Percentiles rank a stretch among this genome's conserved stretches.
These are phyloP conservation scores for Paecilomyces niveus DNA, from an alignment of 2,329 filamentous ascomycete species.

Conservation along the genomic window DNA sequence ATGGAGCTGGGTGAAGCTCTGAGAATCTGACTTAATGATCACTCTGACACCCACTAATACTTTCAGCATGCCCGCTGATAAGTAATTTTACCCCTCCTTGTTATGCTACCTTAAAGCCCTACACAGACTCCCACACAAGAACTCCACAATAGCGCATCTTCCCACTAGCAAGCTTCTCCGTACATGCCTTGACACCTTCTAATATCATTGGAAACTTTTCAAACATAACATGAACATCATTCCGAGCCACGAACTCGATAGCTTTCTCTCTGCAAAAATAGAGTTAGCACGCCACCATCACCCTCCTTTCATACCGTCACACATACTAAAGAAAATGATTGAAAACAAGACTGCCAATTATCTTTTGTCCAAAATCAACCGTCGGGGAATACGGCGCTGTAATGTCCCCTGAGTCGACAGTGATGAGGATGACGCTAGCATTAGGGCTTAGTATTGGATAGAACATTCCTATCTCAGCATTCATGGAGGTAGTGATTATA, in stretches of 20 bases:
- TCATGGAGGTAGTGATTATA: neutral
- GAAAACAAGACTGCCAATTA: neutral
- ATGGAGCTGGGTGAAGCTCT: too few species aligned
- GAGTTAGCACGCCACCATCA: too few species aligned
- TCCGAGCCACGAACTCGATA: neutral
- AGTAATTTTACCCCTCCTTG: too few species aligned
- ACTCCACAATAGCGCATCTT: neutral
- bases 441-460: neutral
- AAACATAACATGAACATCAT: neutral
- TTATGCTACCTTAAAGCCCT: too few species aligned
- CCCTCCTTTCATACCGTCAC: neutral
- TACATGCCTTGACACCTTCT: neutral
- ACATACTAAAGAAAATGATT: neutral
- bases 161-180: neutral
- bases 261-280: neutral
- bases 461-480: neutral
- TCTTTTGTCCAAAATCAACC: neutral
- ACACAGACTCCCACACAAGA: neutral
- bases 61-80: too few species aligned
- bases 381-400: neutral
- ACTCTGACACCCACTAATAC: too few species aligned
- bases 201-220: neutral
- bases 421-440: neutral
- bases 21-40: too few species aligned
- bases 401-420: neutral